Conservation (phyloP, 306 rosid genomes). For the Morella rubra region DNA sequence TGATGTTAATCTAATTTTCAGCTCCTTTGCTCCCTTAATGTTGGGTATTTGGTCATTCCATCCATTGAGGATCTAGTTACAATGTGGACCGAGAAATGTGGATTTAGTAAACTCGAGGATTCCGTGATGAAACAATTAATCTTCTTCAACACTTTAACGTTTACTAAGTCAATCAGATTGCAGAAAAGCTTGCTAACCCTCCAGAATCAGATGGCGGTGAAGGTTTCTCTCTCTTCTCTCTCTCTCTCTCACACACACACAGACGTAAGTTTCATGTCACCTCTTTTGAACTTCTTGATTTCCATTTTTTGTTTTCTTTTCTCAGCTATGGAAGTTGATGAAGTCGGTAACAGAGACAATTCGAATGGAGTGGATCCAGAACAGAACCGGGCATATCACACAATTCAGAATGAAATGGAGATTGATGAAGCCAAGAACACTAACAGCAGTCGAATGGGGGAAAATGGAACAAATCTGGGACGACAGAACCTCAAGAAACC, state of each 20-base stretch:
- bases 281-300: not conserved
- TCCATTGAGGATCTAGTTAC: not conserved
- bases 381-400: not conserved
- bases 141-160: slow-evolving; percentile 37
- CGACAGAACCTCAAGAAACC: not conserved
- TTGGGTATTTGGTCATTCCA: slow-evolving; percentile 38
- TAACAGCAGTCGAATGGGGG: not conserved
- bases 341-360: not conserved
- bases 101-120: not conserved
- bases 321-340: slow-evolving; percentile 5
- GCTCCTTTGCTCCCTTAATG: slow-evolving; percentile 23
- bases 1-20: slow-evolving; percentile 16
- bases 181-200: slow-evolving; percentile 3
- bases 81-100: slow-evolving; percentile 38
- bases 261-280: too few relatives aligned
- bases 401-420: not conserved
- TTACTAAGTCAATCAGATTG: slow-evolving; percentile 24
- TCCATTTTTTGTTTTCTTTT: not conserved
- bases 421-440: not conserved
- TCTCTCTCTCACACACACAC: not conserved
- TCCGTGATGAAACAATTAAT: slow-evolving; percentile 14
- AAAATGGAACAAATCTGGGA: not conserved
- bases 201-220: not conserved
- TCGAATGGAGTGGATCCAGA: not conserved
- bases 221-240: slow-evolving; percentile 16